Evolutionary conservation across 306 rosid species (phyloP), one percentile per base, ranked within the genome.

Genomic region (Gastrolobium bilobum): DNA sequence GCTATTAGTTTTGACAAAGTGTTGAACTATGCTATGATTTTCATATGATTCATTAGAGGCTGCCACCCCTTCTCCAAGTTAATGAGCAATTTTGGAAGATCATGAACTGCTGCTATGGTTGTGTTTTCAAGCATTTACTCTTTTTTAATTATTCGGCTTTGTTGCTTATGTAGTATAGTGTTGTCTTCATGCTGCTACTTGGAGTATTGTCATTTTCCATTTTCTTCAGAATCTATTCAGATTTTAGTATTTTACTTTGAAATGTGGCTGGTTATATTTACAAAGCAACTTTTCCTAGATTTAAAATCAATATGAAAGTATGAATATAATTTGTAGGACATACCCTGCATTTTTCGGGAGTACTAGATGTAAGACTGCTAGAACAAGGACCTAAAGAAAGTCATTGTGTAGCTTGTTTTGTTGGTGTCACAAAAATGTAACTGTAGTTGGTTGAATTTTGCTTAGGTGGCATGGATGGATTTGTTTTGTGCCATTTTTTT

Each of bases 241-340:
- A 33, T 80, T 48, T 31, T 71, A 37, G 26, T 63, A 39, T 37
- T 37, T 38, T 35, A 15, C 34, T 31, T 40, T 61, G 56, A 58
- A 42, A 58, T 58, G 68, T 43, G 69, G 63, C 46, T 76, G 46
- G 47, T 6, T 48, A 48, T 14, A 48, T 56, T 66, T 14, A 66
- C 30, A 34, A 11, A 29, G 11, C 51, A 59, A 30, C 31, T 48
- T 33, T 66, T 14, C 10, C 31, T 8, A n/a, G 11, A 20, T 65
- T 44, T 56, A 29, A 2, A 65, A 29, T 67, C 29, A 67, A 33
- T 47, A 39, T 30, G 66, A 59, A 69, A 68, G 10, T 10, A 58
- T 34, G 52, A 38, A 57, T 29, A 46, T 6, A 30, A 5, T 3
- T 13, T 67, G 4, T 39, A 14, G 47, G 29, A 42, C 48, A 10